Evolutionary conservation across 305 asterid genomes (phyloP).

Genomic region (Fraxinus albicans): DNA sequence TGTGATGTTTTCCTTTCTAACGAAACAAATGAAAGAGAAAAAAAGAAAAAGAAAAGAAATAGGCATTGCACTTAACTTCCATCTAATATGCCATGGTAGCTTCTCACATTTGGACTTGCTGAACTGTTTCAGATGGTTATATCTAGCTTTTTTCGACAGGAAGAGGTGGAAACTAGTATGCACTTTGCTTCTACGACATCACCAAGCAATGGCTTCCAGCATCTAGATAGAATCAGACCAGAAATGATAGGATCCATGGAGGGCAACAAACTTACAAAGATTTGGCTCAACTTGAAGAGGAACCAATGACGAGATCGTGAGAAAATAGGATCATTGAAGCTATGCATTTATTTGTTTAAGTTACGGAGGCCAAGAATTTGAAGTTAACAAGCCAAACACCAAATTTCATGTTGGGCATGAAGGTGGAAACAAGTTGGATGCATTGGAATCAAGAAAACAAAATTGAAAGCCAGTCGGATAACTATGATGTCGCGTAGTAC

Average conservation of each 20-base stretch:
- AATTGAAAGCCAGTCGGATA: neutral
- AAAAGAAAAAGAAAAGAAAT: neutral
- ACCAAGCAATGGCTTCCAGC: conserved; percentile 39
- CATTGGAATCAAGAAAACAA: neutral
- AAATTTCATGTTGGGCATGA: too few relatives aligned
- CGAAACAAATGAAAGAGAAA: neutral
- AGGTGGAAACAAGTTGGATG: too few relatives aligned
- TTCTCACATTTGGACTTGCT: neutral
- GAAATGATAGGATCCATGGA: conserved; percentile 7
- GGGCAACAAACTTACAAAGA: neutral
- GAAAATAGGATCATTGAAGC: neutral
- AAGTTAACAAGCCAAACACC: too few relatives aligned
- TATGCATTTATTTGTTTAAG: neutral
- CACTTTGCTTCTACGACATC: conserved; percentile 36
- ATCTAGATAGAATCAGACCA: conserved; percentile 32
- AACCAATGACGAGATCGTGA: neutral
- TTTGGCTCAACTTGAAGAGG: neutral
- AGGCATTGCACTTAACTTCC: neutral
- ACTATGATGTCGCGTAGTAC: neutral
- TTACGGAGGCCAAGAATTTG: neutral
- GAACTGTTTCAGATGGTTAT: conserved; percentile 10
- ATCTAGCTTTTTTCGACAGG: conserved; percentile 33
- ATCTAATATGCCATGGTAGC: neutral
- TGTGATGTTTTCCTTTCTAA: neutral
- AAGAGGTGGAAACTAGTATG: conserved; percentile 38